Percentiles rank a stretch among this genome's conserved stretches.
Conservation (phyloP, 2,329 filamentous ascomycete genomes). For the Ilyonectria robusta region DNA sequence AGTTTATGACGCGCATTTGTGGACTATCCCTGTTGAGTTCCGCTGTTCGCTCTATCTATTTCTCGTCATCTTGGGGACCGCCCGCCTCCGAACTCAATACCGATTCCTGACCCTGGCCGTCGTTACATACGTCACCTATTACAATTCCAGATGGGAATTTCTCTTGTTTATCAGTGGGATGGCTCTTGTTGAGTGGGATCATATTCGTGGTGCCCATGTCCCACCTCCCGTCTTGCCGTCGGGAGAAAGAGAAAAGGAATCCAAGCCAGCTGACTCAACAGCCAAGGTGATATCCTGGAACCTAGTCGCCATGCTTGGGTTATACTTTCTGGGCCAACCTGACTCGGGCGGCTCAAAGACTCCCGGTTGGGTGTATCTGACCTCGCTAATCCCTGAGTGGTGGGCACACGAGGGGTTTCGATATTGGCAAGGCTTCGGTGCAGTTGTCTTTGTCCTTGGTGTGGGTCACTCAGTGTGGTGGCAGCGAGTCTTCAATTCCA, state of each 20-base stretch:
- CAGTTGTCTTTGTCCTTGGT: conserved; percentile 65
- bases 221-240: conserved; percentile 35
- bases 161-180: conserved; percentile 69
- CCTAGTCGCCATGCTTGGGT: conserved; percentile 60
- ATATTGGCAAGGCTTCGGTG: conserved; percentile 70
- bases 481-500: conserved; percentile 65
- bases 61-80: conserved; percentile 65
- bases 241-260: conserved; percentile 27
- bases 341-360: conserved; percentile 60
- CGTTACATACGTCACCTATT: conserved; percentile 61
- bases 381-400: conserved; percentile 63
- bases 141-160: conserved; percentile 67
- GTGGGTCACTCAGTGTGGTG: conserved; percentile 62
- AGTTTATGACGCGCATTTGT: conserved; percentile 71
- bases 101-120: conserved; percentile 60
- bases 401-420: conserved; percentile 65
- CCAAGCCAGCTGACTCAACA: conserved; percentile 1
- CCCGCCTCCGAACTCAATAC: conserved; percentile 58
- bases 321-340: conserved; percentile 65
- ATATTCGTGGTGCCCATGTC: conserved; percentile 62
- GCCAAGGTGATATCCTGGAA: conserved; percentile 53
- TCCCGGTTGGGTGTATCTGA: conserved; percentile 67
- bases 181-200: conserved; percentile 68
- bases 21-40: conserved; percentile 75
- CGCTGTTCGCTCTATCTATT: conserved; percentile 71